phyloP scores from a whole-genome alignment of 164 flowering plant species.

The Platanus orientalis region DNA sequence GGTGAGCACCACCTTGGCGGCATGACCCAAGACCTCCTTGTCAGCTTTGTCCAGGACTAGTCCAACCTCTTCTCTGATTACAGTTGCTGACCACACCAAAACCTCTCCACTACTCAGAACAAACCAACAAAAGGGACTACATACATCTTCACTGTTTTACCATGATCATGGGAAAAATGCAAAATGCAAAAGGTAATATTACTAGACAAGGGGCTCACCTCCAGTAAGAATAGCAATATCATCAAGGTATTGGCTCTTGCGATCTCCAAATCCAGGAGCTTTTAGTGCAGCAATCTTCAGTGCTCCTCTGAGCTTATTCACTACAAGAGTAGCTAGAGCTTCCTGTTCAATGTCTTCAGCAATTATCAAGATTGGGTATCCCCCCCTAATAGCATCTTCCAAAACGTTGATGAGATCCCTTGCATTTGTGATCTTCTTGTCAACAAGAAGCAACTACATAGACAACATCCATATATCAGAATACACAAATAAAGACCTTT shows the following conservation, averaged over 20 bases:
- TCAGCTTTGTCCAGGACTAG: constrained; percentile 86
- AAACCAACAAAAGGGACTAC: background rate
- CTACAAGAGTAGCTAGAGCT: constrained; percentile 98
- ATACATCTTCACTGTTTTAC: background rate
- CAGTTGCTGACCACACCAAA: constrained; percentile 53
- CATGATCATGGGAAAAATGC: background rate
- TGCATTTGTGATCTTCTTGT: constrained; percentile 92
- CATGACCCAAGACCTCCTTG: constrained; percentile 82
- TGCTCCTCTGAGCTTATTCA: constrained; percentile 88
- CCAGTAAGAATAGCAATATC: constrained; percentile 95
- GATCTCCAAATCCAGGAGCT: constrained; percentile 99
- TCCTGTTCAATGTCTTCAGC: constrained; percentile 99
- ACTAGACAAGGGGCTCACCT: constrained; percentile 34
- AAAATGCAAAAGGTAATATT: background rate
- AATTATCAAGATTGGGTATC: constrained; percentile 76
- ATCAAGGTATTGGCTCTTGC: constrained; percentile 93
- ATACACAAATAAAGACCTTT: background rate
- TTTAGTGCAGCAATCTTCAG: constrained; percentile 94
- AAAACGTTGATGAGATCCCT: constrained; percentile 77
- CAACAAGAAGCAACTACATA: constrained; percentile 89
- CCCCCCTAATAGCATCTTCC: constrained; percentile 87
- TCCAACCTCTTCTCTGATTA: constrained; percentile 90
- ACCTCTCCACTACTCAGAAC: background rate
- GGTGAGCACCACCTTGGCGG: constrained; percentile 93
- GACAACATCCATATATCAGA: constrained; percentile 2